Base-by-base conservation (phyloP, 225 moss, liverwort and hornwort species). In the Ulota crispa region DNA sequence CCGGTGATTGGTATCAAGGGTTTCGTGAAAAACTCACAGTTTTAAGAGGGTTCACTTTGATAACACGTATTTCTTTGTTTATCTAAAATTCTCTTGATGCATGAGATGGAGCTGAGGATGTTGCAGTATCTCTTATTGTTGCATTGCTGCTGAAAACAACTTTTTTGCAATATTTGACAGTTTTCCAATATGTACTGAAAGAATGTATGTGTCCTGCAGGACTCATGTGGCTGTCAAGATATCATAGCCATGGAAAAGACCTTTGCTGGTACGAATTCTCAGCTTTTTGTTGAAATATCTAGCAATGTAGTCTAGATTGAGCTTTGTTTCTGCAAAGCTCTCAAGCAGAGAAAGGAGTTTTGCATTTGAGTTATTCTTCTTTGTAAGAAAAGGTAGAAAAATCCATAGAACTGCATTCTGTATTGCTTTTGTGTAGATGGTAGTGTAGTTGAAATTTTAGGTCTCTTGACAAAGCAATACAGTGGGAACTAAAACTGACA, bases 241-340 rank as follows among this genome's bases (percentile, higher is more conserved):
- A 63, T 80, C 42, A 18, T 72, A 72, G 80, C 71, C 67, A 72
- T 85, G 79, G 82, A 85, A 71, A 85, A 36, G 76, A 82, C 72
- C 80, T 79, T 82, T 72, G 79, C 79, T 79, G 85, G 85, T 88
- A 43, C 61, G 65, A 41, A 15, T 78, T 56, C 31, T 78, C 37
- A 76, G 61, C 36, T 50, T 43, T 43, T 43, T 43, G 43, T 43
- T 11, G 2, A 20, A 23, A 15, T 62, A 60, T 47, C 26, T 57
- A 77, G 45, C 47, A 21, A 24, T 59, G 3, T 47, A 50, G 75
- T 19, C 27, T 69, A 41, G 21, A 54, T 31, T 72, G 54, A 53
- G 70, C 52, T 2, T 36, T 74, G 37, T 24, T 39, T 70, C 50
- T 70, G 8, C 63, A 55, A 73, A 75, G 30, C 16, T 69, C 42